A percentile compares a stretch with the other conserved stretches of the same genome.
phyloP scores from a whole-genome alignment of 495 filamentous ascomycete species.

The Articulospora tetracladia region DNA sequence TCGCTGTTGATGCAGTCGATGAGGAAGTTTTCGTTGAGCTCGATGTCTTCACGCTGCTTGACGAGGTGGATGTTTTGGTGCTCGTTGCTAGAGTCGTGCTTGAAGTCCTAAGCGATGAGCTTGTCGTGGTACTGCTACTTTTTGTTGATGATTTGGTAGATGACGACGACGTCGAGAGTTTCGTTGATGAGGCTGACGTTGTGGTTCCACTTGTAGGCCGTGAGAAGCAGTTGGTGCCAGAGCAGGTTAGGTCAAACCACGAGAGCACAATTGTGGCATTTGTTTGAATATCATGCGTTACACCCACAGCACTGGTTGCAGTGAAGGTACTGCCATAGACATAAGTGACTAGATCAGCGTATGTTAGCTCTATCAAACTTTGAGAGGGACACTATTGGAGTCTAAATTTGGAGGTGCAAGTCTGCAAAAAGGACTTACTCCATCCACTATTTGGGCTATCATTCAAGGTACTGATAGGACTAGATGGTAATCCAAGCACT shows the following conservation, averaged over 20 bases:
- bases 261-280: slow-evolving; percentile 43
- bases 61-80: not conserved
- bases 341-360: slow-evolving; percentile 32
- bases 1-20: not conserved
- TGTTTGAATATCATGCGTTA: slow-evolving; percentile 46
- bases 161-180: not conserved
- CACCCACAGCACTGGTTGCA: slow-evolving; percentile 44
- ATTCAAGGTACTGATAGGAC: slow-evolving; percentile 8
- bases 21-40: not conserved
- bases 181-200: not conserved
- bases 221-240: slow-evolving; percentile 6
- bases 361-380: not conserved
- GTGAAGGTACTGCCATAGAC: slow-evolving; percentile 43
- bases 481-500: slow-evolving; percentile 24
- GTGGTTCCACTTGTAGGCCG: not conserved
- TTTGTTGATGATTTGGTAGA: not conserved
- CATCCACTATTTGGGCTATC: slow-evolving; percentile 11
- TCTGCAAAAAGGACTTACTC: slow-evolving; percentile 16
- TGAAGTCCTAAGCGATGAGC: not conserved
- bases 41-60: not conserved
- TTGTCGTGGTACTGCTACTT: too few relatives aligned
- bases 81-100: not conserved
- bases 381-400: not conserved
- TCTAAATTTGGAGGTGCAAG: not conserved
- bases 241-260: slow-evolving; percentile 40